Evolutionary conservation across 108 stramenopile species (phyloP).

Genomic region (Stephanodiscus minutulus): DNA sequence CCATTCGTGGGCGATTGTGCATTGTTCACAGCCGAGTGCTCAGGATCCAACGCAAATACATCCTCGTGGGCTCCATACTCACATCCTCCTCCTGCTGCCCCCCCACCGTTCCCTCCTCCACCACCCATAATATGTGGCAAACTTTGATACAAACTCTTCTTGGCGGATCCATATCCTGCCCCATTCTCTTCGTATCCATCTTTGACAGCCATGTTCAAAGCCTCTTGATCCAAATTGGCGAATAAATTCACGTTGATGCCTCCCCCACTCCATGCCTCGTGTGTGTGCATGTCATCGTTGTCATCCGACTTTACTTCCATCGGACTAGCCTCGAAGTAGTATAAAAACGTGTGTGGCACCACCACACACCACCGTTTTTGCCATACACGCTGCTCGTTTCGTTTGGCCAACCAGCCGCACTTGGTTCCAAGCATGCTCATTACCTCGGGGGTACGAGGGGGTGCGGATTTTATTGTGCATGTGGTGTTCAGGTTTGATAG

Average conservation of each 20-base stretch:
- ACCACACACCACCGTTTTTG: slow-evolving; percentile 94
- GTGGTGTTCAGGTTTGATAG: slow-evolving; percentile 86
- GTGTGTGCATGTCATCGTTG: slow-evolving; percentile 7
- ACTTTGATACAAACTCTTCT: slow-evolving; percentile 34
- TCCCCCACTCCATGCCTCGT: slow-evolving; percentile 47
- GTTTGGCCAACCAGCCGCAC: slow-evolving; percentile 90
- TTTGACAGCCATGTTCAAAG: slow-evolving; percentile 68
- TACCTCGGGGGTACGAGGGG: slow-evolving; percentile 84
- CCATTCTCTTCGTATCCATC: slow-evolving; percentile 62
- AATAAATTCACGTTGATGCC: slow-evolving; percentile 45
- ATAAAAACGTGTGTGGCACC: slow-evolving; percentile 94
- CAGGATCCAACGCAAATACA: slow-evolving; percentile 18
- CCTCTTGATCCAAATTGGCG: slow-evolving; percentile 69
- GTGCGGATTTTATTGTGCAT: slow-evolving; percentile 90
- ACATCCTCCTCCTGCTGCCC: slow-evolving; percentile 9
- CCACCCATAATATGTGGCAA: slow-evolving; percentile 26
- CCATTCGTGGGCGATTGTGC: not conserved
- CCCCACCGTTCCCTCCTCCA: slow-evolving; percentile 13
- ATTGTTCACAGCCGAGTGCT: not conserved
- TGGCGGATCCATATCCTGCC: not conserved
- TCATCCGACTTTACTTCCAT: slow-evolving; percentile 53
- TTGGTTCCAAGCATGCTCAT: slow-evolving; percentile 70
- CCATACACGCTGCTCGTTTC: slow-evolving; percentile 95
- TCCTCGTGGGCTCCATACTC: not conserved
- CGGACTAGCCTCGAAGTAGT: slow-evolving; percentile 88